phyloP scores from a whole-genome alignment of 306 rosid species.

The Cyamopsis tetragonoloba region DNA sequence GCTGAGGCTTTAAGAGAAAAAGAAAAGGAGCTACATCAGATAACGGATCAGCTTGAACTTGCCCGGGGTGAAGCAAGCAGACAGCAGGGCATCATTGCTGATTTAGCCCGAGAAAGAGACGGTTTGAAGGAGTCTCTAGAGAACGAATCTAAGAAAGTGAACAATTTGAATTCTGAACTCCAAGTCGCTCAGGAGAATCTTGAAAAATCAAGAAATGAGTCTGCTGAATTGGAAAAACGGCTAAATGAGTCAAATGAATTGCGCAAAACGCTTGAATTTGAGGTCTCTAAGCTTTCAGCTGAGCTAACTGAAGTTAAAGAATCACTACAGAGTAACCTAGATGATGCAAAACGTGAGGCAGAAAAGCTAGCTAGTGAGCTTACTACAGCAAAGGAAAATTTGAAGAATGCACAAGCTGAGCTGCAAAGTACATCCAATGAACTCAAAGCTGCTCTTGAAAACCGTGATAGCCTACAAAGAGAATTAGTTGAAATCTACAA shows the following conservation, averaged over 20 bases:
- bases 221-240: constrained; percentile 43
- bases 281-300: constrained; percentile 52
- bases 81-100: constrained; percentile 38
- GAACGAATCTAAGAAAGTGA: constrained; percentile 42
- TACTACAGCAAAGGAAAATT: constrained; percentile 42
- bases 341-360: constrained; percentile 46
- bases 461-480: constrained; percentile 47
- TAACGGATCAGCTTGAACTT: constrained; percentile 54
- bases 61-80: constrained; percentile 35
- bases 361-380: constrained; percentile 53
- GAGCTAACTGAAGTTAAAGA: constrained; percentile 56
- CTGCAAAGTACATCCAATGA: constrained; percentile 49
- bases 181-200: constrained; percentile 44
- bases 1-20: constrained; percentile 59
- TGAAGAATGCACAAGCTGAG: constrained; percentile 46
- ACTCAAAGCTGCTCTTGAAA: constrained; percentile 41
- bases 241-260: constrained; percentile 39
- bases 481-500: constrained; percentile 59
- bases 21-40: constrained; percentile 48
- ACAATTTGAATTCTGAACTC: constrained; percentile 52
- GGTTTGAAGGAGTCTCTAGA: constrained; percentile 46
- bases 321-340: constrained; percentile 52
- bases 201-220: constrained; percentile 58
- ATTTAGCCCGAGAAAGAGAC: constrained; percentile 56
- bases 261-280: constrained; percentile 46